Percentiles rank a stretch among this genome's conserved stretches.
Conservation (phyloP, 202 grass and related monocot genomes). For the Cymbopogon flexuosus region DNA sequence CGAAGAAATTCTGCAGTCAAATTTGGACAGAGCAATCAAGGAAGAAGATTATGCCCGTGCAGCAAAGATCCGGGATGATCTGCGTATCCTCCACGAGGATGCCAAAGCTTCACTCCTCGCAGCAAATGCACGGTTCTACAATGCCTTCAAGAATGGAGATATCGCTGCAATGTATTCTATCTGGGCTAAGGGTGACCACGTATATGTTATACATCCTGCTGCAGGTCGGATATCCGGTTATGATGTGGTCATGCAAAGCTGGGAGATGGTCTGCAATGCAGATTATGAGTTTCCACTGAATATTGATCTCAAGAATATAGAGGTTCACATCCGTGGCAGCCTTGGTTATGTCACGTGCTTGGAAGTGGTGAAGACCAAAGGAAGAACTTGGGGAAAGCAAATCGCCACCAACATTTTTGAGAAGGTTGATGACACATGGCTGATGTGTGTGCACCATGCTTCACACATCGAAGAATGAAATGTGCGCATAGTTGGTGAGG, state of each 20-base stretch:
- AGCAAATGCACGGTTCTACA: conserved; percentile 73
- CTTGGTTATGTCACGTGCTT: conserved; percentile 78
- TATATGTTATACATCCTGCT: conserved; percentile 79
- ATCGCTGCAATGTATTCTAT: conserved; percentile 64
- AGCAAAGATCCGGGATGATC: conserved; percentile 65
- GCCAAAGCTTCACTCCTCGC: conserved; percentile 63
- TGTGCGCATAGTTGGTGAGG: background rate
- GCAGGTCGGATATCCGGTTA: conserved; percentile 76
- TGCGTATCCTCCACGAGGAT: conserved; percentile 65
- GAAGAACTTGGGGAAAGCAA: conserved; percentile 87
- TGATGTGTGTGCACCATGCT: conserved; percentile 87
- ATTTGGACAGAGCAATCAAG: conserved; percentile 64
- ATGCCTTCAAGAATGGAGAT: conserved; percentile 83
- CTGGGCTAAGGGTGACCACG: conserved; percentile 86
- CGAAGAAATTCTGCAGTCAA: conserved; percentile 63
- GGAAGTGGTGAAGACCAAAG: conserved; percentile 82
- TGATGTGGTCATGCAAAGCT: conserved; percentile 88
- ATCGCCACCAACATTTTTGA: conserved; percentile 82
- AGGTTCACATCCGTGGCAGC: conserved; percentile 60
- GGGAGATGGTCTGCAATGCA: conserved; percentile 72
- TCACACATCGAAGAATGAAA: conserved; percentile 66
- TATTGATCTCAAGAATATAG: conserved; percentile 84
- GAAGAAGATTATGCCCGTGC: conserved; percentile 87
- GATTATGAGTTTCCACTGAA: conserved; percentile 84
- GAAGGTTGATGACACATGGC: conserved; percentile 70